Conservation (phyloP, 2,329 filamentous ascomycete species). For the Fusarium equiseti region DNA sequence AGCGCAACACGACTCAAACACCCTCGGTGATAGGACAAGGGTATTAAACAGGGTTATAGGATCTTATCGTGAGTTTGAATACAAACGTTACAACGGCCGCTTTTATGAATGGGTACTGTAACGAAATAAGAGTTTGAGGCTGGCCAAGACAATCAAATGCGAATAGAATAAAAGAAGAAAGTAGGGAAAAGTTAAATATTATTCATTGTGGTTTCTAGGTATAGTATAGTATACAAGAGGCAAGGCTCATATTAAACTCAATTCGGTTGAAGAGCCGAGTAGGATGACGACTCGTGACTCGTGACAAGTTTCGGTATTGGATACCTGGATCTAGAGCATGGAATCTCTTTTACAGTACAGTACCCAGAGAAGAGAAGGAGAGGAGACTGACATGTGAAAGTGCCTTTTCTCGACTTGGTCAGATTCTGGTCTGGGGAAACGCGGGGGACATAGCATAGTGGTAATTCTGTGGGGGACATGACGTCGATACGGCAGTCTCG, state of each 20-base stretch:
- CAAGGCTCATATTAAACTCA: slow-evolving; percentile 26
- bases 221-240: not conserved
- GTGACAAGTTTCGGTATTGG: slow-evolving; percentile 30
- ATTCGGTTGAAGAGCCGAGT: slow-evolving; percentile 39
- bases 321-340: not conserved
- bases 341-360: not conserved
- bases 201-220: not conserved
- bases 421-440: slow-evolving; percentile 22
- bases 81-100: slow-evolving; percentile 10
- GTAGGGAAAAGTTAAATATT: not conserved
- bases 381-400: slow-evolving; percentile 48
- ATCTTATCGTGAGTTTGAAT: slow-evolving; percentile 17
- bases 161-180: not conserved
- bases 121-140: not conserved
- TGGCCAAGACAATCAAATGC: not conserved
- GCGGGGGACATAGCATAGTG: slow-evolving; percentile 12
- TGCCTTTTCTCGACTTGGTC: slow-evolving; percentile 15
- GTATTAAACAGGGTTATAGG: slow-evolving; percentile 9
- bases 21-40: slow-evolving; percentile 34
- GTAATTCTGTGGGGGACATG: slow-evolving; percentile 24
- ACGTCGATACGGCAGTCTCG: slow-evolving; percentile 21
- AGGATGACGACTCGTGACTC: slow-evolving; percentile 42
- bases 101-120: not conserved
- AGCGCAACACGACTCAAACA: slow-evolving; percentile 21
- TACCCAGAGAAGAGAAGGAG: not conserved